Conservation (phyloP, 2,329 filamentous ascomycete species). For the Colletotrichum tamarilloi region DNA sequence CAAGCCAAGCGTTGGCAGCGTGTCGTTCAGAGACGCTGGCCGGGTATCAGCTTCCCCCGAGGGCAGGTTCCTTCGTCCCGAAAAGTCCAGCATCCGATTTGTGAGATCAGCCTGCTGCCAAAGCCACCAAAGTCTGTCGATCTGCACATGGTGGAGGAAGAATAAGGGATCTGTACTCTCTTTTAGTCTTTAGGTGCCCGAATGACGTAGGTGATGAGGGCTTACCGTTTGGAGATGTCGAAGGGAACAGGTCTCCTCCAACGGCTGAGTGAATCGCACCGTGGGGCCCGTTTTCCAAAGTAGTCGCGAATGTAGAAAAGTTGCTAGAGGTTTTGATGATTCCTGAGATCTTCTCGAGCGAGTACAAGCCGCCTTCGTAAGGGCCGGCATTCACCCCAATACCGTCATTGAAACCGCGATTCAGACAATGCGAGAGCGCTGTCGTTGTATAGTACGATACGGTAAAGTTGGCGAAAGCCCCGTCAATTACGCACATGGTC, state of each 20-base stretch:
- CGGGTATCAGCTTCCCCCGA: neutral
- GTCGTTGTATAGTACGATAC: conserved; percentile 35
- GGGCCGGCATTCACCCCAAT: conserved; percentile 16
- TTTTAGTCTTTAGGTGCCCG: neutral
- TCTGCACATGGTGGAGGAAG: conserved; percentile 38
- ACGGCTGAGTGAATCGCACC: conserved; percentile 40
- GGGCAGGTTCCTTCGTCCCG: conserved; percentile 8
- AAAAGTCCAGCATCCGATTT: conserved; percentile 22
- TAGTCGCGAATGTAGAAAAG: conserved; percentile 30
- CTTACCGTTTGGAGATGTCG: conserved; percentile 41
- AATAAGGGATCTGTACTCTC: conserved; percentile 36
- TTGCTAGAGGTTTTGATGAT: conserved; percentile 19
- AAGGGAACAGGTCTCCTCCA: conserved; percentile 42
- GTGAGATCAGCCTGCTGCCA: conserved; percentile 34
- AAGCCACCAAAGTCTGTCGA: conserved; percentile 38
- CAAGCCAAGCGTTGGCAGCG: conserved; percentile 29
- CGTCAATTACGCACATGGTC: conserved; percentile 33
- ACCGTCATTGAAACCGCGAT: conserved; percentile 38
- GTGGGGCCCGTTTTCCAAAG: conserved; percentile 43
- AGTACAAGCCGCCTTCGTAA: conserved; percentile 1
- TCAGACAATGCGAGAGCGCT: conserved; percentile 40
- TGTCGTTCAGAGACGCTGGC: conserved; percentile 29
- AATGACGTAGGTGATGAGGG: neutral
- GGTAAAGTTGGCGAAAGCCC: conserved; percentile 40
- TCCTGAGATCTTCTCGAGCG: conserved; percentile 31